Evolutionary conservation across 345 rosid species (phyloP).

Genomic region (Ricinus communis): DNA sequence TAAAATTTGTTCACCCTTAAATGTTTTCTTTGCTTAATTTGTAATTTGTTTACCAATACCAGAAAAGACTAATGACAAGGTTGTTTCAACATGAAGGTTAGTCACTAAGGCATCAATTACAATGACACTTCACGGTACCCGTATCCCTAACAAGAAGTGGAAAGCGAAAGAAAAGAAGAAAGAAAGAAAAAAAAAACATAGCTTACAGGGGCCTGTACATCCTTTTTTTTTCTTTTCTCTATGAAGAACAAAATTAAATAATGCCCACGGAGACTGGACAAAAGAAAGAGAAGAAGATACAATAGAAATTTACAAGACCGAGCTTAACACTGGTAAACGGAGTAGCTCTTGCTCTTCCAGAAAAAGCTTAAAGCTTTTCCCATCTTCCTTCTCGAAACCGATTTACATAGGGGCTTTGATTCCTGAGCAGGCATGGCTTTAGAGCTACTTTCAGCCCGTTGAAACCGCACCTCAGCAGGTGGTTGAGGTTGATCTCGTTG

Average conservation of each 20-base stretch:
- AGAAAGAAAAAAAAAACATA: conserved; percentile 34
- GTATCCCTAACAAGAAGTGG: conserved; percentile 21
- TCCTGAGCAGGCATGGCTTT: conserved; percentile 37
- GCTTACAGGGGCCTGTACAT: conserved; percentile 57
- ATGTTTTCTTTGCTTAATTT: too few relatives aligned
- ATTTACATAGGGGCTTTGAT: conserved; percentile 58
- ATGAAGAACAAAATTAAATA: conserved; percentile 25
- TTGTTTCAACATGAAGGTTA: neutral
- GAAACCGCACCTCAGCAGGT: conserved; percentile 1
- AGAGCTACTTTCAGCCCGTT: conserved; percentile 36
- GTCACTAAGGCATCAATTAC: conserved; percentile 9
- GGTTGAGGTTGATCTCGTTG: conserved; percentile 64
- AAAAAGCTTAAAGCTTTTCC: conserved; percentile 71
- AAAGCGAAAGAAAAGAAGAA: neutral
- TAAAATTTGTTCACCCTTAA: too few relatives aligned
- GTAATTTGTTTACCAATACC: too few relatives aligned
- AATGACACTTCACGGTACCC: conserved; percentile 19
- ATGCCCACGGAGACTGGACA: conserved; percentile 29
- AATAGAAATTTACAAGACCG: conserved; percentile 44
- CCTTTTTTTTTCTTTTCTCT: conserved; percentile 57
- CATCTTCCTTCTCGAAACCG: conserved; percentile 66
- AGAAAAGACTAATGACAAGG: neutral
- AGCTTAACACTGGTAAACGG: conserved; percentile 48
- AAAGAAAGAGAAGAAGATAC: conserved; percentile 36
- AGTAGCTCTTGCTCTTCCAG: conserved; percentile 92